Conservation (phyloP, 108 stramenopile genomes). For the Fragilariopsis cylindrus region DNA sequence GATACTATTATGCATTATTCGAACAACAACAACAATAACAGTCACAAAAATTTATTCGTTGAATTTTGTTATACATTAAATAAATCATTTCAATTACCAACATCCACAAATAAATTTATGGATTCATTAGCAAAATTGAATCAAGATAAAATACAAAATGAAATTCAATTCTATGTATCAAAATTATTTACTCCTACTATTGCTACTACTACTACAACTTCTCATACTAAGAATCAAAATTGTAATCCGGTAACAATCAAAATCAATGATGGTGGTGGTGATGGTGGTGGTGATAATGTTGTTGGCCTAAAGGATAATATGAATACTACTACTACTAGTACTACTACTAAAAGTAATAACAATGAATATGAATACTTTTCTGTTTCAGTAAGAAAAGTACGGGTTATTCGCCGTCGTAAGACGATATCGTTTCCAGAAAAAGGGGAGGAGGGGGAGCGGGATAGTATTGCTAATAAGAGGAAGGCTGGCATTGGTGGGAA, state of each 20-base stretch:
- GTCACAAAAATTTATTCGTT: too few relatives aligned
- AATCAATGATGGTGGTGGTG: too few relatives aligned
- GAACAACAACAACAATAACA: neutral
- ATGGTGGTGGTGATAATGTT: too few relatives aligned
- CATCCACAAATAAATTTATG: neutral
- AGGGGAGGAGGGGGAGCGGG: neutral
- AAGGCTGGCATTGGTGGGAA: neutral
- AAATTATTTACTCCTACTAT: neutral
- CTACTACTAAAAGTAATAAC: neutral
- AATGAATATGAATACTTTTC: neutral
- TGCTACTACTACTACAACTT: too few relatives aligned
- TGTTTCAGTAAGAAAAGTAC: neutral
- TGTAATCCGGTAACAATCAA: neutral
- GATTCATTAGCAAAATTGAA: neutral
- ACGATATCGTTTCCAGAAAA: neutral
- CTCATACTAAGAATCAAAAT: neutral
- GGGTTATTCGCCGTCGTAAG: neutral
- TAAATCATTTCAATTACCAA: neutral
- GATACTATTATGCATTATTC: neutral
- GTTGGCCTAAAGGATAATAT: too few relatives aligned
- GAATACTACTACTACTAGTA: neutral
- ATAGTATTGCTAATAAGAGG: too few relatives aligned
- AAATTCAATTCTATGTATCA: neutral
- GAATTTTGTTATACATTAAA: conserved; percentile 6
- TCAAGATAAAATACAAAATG: neutral